Percentiles rank a stretch among this genome's conserved stretches.
Conservation (phyloP, 2,329 filamentous ascomycete genomes). For the Didymella glomerata region DNA sequence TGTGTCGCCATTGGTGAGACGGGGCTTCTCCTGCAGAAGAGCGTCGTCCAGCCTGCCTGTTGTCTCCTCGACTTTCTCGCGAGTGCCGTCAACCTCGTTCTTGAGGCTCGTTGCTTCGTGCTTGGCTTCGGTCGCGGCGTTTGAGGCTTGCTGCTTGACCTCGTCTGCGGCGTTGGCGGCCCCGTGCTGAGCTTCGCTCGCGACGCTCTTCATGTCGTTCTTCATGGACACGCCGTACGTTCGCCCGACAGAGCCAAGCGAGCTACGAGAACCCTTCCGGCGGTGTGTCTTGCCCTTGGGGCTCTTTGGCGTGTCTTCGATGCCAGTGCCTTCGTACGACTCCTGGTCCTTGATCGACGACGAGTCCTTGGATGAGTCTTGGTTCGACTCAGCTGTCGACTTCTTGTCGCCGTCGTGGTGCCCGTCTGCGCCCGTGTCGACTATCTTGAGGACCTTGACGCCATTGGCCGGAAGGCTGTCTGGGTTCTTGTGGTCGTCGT, state of each 20-base stretch:
- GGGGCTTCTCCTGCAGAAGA: constrained; percentile 16
- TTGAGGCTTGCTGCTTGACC: neutral
- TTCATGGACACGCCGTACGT: constrained; percentile 39
- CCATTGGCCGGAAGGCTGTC: constrained; percentile 27
- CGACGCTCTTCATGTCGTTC: constrained; percentile 8
- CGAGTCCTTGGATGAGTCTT: constrained; percentile 14
- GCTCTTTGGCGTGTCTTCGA: constrained; percentile 46
- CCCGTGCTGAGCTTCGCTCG: neutral
- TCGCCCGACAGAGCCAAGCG: constrained; percentile 41
- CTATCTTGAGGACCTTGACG: constrained; percentile 13
- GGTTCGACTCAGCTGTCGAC: constrained; percentile 7
- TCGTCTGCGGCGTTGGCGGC: neutral
- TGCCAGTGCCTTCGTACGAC: constrained; percentile 45
- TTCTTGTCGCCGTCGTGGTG: constrained; percentile 18
- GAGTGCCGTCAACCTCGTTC: constrained; percentile 1
- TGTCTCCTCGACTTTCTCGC: neutral
- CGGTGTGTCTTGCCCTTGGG: constrained; percentile 41
- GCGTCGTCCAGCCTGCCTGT: constrained; percentile 5
- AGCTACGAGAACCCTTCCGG: constrained; percentile 43
- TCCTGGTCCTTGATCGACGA: constrained; percentile 27
- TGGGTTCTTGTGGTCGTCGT: constrained; percentile 17
- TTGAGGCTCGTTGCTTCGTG: neutral
- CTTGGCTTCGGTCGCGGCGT: neutral
- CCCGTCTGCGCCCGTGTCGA: constrained; percentile 14
- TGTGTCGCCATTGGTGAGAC: constrained; percentile 50